Conservation (phyloP, 176 grass and related monocot genomes). For the Neostapfia colusana region DNA sequence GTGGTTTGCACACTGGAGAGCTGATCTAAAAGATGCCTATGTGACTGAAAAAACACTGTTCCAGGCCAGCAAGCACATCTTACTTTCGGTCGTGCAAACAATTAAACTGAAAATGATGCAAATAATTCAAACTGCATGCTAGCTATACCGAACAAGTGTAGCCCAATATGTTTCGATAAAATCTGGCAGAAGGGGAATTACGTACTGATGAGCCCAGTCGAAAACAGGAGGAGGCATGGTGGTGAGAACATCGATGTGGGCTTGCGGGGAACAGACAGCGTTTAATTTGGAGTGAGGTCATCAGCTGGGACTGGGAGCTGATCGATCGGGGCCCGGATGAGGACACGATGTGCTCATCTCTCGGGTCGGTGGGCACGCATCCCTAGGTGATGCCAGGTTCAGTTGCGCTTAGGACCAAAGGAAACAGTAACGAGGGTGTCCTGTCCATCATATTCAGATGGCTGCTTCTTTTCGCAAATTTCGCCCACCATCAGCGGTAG, state of each 20-base stretch:
- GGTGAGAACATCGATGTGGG: neutral
- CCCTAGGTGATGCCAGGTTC: neutral
- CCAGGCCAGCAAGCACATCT: neutral
- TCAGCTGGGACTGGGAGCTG: neutral
- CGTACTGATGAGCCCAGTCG: neutral
- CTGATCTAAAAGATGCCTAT: neutral
- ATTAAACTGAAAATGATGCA: too few species aligned
- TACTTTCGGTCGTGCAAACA: too few species aligned
- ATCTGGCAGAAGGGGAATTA: too few species aligned
- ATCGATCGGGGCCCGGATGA: constrained; percentile 20
- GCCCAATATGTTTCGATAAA: too few species aligned
- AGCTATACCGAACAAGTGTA: too few species aligned
- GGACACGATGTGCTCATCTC: constrained; percentile 41
- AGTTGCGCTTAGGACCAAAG: too few species aligned
- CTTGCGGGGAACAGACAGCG: neutral
- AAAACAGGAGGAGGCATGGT: neutral
- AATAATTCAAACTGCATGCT: too few species aligned
- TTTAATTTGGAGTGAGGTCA: neutral
- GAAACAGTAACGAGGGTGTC: too few species aligned
- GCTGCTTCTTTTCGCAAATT: too few species aligned
- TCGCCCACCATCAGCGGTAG: too few species aligned
- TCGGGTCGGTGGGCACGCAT: neutral
- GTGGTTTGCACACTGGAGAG: neutral
- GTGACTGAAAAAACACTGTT: neutral
- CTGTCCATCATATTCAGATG: too few species aligned